Base-by-base conservation (phyloP, 352 stramenopile species). In the Pythium oligandrum region DNA sequence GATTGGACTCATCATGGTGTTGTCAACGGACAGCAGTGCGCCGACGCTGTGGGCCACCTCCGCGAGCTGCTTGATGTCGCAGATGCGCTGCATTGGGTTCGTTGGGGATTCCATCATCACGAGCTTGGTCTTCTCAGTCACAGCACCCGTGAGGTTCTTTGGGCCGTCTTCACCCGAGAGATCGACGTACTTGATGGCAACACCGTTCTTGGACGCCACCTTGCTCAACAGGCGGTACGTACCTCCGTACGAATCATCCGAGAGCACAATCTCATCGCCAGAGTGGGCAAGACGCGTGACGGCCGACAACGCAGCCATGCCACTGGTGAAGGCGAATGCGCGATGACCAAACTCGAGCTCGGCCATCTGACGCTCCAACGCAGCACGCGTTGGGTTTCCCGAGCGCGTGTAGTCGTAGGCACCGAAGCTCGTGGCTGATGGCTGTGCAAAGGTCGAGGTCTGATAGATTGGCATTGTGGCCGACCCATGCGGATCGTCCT, bases 81-180 rank as follows among this genome's bases (percentile, higher is more conserved):
- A 94, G 40, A 99, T 84, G 61, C 95, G 88, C 58, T 98, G 83
- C 73, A 95, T 98, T 7, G 96, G 96, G 69, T 99, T 99, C 2
- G 96, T 98, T 4, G 96, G 96, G 31, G 88, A 97, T 73, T 99
- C 96, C 58, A 98, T 93, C 94, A 97, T 98, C 44, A 99, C 83
- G 45, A 99, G 64, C 55, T 94, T 97, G 6, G 91, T 98, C 56
- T 86, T 88, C 51, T 70, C 53, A 32, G 73, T 73, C 32, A 92
- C 57, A 35, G 68, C 77, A 6, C 64, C 59, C 26, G 66, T 51
- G 17, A 94, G 60, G 52, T 88, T 83, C 61, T 89, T 90, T 2
- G 75, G 57, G 6, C 81, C 82, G 35, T 80, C 51, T 4, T 62
- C 57, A 32, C 86, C 80, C 26, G 84, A 93, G 37, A 96, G 63